phyloP scores from a whole-genome alignment of 2,329 filamentous ascomycete genomes.

The Apiospora hydei region DNA sequence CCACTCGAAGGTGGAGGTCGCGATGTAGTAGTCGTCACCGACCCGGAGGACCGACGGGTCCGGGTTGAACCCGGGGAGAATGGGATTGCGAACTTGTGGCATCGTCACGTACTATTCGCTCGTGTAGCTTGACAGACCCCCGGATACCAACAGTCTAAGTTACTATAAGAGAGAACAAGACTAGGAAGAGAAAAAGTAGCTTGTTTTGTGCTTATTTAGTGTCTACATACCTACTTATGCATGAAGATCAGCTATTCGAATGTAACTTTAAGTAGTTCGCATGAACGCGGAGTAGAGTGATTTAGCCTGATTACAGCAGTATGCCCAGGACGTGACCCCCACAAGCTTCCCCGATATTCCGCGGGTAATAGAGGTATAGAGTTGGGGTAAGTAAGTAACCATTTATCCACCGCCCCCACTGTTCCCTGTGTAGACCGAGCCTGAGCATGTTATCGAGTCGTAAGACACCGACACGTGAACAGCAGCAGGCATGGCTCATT shows the following conservation, averaged over 20 bases:
- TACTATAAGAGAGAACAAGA: background rate
- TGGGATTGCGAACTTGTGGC: slow-evolving; percentile 60
- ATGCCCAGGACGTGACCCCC: background rate
- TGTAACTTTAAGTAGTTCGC: background rate
- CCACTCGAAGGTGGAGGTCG: slow-evolving; percentile 64
- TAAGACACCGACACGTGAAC: background rate
- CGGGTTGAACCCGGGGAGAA: slow-evolving; percentile 63
- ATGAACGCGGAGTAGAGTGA: background rate
- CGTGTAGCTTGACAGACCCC: background rate
- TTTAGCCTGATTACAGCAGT: slow-evolving; percentile 21
- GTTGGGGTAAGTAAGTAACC: background rate
- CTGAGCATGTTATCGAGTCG: background rate
- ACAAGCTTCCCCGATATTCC: slow-evolving; percentile 1
- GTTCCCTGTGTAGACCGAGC: background rate
- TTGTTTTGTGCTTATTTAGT: too few relatives aligned
- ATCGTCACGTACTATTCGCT: slow-evolving; percentile 39
- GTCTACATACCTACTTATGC: background rate
- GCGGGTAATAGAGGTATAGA: slow-evolving; percentile 2
- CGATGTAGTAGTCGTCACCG: slow-evolving; percentile 62
- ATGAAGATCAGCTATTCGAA: background rate
- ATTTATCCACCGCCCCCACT: slow-evolving; percentile 3
- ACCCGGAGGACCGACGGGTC: slow-evolving; percentile 62
- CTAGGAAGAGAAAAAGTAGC: background rate
- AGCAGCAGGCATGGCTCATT: background rate
- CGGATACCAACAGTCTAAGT: background rate